Base-by-base conservation (phyloP, 140 eudicot genomes). In the Flaveria floridana region DNA sequence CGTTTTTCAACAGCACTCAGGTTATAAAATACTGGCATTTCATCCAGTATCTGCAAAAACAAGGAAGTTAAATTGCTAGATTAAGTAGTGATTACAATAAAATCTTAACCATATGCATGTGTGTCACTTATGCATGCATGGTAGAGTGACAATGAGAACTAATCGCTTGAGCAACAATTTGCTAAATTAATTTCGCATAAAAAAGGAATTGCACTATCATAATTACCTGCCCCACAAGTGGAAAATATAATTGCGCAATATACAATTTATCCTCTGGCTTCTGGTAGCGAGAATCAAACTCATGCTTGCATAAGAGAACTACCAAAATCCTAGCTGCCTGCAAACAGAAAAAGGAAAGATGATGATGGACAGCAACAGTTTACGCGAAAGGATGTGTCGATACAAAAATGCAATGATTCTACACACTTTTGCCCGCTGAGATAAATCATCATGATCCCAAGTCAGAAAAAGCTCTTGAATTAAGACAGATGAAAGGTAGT, bases 11-110 rank as follows among this genome's bases (percentile, higher is more conserved):
- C 89, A 63, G 99, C 84, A 76, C 81, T 86, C 78, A 93, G 87
- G 83, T 93, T 93, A 87, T 93, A 93, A 80, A 93, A 93, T 63
- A 93, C 97, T 3, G 99, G 99, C 99, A 93, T 93, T 78, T 93
- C 99, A 79, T 93, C 99, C 41, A 93, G 88, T 39, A 93, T 90
- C 99, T 93, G 91, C 85, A 89, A 3, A 59, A 76, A 20, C 63
- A 26, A 37, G 41, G 28, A 28, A 26, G 39, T 44, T 6, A 34
- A 34, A 34, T 9, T 52, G 4, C 50, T 72, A 65, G 23, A 39
- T 64, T 63, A 78, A 78, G 58, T 50, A 23, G 65, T 52, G 52
- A 9, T 18, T 15, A 21, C 8, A 67, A 68, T 16, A 68, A 57
- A 68, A 46, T 30, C 20, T 21, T 68, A 69, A 56, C 59, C 37